Base-by-base conservation (phyloP, 1,284 basidiomycete genomes). In the Takashimella koratensis region DNA sequence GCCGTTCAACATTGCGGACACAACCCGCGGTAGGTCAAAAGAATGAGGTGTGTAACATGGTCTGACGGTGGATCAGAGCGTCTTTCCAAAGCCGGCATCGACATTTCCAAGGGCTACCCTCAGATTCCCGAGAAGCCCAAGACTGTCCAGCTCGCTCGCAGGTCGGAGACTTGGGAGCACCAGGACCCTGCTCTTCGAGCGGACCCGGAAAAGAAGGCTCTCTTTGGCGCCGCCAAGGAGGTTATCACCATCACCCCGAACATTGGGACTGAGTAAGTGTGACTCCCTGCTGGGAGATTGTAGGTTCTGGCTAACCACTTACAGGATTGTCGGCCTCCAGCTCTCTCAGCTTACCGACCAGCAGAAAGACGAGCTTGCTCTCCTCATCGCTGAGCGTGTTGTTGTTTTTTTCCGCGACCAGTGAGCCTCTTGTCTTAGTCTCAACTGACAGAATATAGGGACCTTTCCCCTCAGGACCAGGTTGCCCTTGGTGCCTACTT, bases 401-500 rank as follows among this genome's bases (percentile, higher is more conserved):
- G 63, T 47, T 46, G 49, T 52, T 13, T 56, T 57, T 45, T 57
- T 58, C 46, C 45, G 57, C 2, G 53, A 53, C 36, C 56, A 58
- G 52, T 54, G 24, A 50, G 53, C 43, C 12, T 45, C n/a, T 40
- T n/a, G n/a, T n/a, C n/a, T 12, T 22, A 13, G 13, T 62, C 25
- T 54, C 58, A 51, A 39, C 55, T 8, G 53, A 53, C 39, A 30
- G 20, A 52, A 65, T 45, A n/a, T n/a, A n/a, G n/a, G 45, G 59
- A 65, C 24, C 39, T 65, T 20, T 53, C 65, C 10, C 63, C 64
- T 8, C 60, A 62, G 43, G 42, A 54, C 27, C 64, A 65, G 51
- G 52, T 52, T 4, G 63, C 66, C 44, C 58, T 67, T 12, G 67
- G 67, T 21, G 52, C 51, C 8, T 64, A 66, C 57, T 61, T 59